Base-by-base conservation (phyloP, 1,139 yeast species). In the Diutina neorugosa region DNA sequence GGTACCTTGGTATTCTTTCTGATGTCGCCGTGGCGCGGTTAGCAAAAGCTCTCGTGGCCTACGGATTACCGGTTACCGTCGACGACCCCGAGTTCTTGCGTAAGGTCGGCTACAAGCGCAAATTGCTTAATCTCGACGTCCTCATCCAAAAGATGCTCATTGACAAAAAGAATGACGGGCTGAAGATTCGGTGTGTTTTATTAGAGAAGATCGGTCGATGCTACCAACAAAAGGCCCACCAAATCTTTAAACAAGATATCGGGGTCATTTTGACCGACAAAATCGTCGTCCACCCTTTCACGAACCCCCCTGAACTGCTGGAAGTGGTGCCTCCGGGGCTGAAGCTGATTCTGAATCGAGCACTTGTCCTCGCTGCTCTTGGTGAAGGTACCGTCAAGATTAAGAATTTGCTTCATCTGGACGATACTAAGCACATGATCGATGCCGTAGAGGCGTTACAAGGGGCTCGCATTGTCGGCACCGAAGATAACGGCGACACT, bases 11-110 rank as follows among this genome's bases (percentile, higher is more conserved):
- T 20, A 79, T 89, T 53, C 73, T 93, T 59, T 81, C 95, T 1
- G 94, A 98, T 3, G 94, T 90, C 5, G 96, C 96, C 1, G 98
- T 93, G 40, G 93, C 98, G 1, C 80, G 99, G 63, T 74, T 93
- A 55, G 69, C 87, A 34, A 88, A 90, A 63, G 86, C 96, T 63
- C 77, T 93, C 55, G 76, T 82, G 44, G 88, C 95, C 37, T 94
- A 91, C 66, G 88, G 90, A 14, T 75, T 93, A 56, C 98, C 99
- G 3, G 79, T 85, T 4, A 76, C 93, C 6, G 74, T 87, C 52
- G 79, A 84, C 54, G 98, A 93, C 62, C 78, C 84, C 60, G 53
- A 58, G 3, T 74, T 85, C 61, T 81, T 89, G 60, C 77, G 77
- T 63, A 82, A 81, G 57, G 77, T 94, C 54, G 84, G 94, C 20